Evolutionary conservation across 1,284 basidiomycete species (phyloP).

Genomic region (Leccinum olivaceoglutinosum): DNA sequence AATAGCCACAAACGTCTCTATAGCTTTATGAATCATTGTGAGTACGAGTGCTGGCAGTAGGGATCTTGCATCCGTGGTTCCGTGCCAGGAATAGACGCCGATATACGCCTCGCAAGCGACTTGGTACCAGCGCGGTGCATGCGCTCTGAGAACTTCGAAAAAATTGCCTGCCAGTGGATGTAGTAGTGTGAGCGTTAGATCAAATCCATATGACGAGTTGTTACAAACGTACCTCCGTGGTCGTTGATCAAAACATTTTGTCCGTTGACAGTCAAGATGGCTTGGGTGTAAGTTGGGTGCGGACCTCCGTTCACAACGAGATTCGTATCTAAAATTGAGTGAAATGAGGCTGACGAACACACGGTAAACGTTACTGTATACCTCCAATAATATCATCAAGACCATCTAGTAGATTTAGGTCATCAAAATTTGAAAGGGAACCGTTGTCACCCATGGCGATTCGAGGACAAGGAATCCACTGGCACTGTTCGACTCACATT

Average conservation of each 20-base stretch:
- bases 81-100: not conserved
- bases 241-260: not conserved
- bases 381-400: too few species aligned
- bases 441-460: too few species aligned
- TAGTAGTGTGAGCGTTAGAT: not conserved
- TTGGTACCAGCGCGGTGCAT: not conserved
- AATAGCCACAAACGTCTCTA: not conserved
- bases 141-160: not conserved
- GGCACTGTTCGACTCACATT: too few species aligned
- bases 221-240: not conserved
- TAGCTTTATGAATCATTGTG: not conserved
- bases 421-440: too few species aligned
- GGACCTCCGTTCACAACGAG: too few species aligned
- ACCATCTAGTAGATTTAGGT: too few species aligned
- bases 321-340: too few species aligned
- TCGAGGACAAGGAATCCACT: too few species aligned
- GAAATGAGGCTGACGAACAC: too few species aligned
- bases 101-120: not conserved
- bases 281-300: too few species aligned
- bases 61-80: not conserved
- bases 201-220: not conserved
- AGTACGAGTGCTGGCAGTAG: not conserved
- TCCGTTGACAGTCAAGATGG: not conserved
- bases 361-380: too few species aligned
- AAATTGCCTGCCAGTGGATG: not conserved